Percentiles rank a stretch among this genome's conserved stretches.
Evolutionary conservation across 164 flowering plant genomes (phyloP).

Genomic region (Saururus chinensis): DNA sequence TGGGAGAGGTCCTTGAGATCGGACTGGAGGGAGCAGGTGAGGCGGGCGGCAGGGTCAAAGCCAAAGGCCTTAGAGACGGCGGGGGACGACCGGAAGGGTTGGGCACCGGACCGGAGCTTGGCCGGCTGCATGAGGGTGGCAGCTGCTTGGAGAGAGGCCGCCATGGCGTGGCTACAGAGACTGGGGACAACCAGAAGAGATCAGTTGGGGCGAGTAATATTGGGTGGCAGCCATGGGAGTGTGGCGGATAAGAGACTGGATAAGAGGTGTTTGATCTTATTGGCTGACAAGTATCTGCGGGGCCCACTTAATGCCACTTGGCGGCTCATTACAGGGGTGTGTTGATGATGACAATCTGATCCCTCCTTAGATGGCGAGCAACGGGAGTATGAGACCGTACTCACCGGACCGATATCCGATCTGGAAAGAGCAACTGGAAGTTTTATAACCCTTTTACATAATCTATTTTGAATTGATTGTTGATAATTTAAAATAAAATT

Average conservation of each 20-base stretch:
- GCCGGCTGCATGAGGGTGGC: conserved; percentile 77
- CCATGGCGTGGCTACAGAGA: conserved; percentile 27
- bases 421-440: no score
- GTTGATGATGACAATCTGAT: neutral
- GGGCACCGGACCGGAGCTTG: conserved; percentile 32
- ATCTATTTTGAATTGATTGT: no score
- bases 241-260: conserved; percentile 45
- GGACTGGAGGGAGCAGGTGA: conserved; percentile 68
- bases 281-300: conserved; percentile 13
- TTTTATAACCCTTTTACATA: no score
- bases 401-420: no score
- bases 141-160: conserved; percentile 84
- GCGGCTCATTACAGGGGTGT: conserved; percentile 2
- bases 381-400: neutral
- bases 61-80: conserved; percentile 59
- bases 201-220: neutral
- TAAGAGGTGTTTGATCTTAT: conserved; percentile 27
- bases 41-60: conserved; percentile 29
- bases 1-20: conserved; percentile 67
- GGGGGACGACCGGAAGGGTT: conserved; percentile 47
- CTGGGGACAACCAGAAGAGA: conserved; percentile 4
- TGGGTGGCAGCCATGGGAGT: conserved; percentile 13
- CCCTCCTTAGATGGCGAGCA: neutral
- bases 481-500: no score
- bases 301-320: conserved; percentile 12